Evolutionary conservation across 2,329 filamentous ascomycete species (phyloP).

Genomic region (Fusarium sp.): DNA sequence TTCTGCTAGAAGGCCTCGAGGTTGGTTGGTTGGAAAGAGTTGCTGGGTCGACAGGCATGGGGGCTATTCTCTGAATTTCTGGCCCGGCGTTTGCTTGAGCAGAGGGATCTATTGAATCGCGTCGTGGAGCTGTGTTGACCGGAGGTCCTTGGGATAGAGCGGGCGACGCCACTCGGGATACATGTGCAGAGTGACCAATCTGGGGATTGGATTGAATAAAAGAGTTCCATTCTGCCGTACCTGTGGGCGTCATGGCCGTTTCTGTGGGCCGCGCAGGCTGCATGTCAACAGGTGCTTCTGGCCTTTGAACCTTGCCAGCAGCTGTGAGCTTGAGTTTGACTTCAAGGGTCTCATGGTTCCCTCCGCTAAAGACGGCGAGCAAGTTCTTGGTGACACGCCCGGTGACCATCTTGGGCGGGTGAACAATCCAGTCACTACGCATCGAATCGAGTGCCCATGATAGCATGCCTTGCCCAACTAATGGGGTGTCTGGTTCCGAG

Average conservation of each 20-base stretch:
- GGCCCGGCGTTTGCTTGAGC: slow-evolving; percentile 39
- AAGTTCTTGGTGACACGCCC: slow-evolving; percentile 90
- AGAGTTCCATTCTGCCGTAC: slow-evolving; percentile 80
- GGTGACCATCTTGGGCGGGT: slow-evolving; percentile 80
- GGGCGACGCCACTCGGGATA: slow-evolving; percentile 52
- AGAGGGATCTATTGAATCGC: slow-evolving; percentile 45
- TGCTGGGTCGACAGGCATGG: slow-evolving; percentile 47
- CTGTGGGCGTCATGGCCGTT: slow-evolving; percentile 61
- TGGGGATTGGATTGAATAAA: slow-evolving; percentile 78
- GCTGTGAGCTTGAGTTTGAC: slow-evolving; percentile 89
- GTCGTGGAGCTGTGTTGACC: slow-evolving; percentile 29
- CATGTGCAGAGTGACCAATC: slow-evolving; percentile 53
- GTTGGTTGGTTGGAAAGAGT: slow-evolving; percentile 46
- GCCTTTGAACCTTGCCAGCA: slow-evolving; percentile 68
- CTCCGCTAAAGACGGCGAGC: slow-evolving; percentile 84
- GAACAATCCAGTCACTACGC: slow-evolving; percentile 54
- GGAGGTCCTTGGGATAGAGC: slow-evolving; percentile 51
- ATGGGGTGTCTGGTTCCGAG: slow-evolving; percentile 90
- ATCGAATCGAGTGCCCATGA: slow-evolving; percentile 77
- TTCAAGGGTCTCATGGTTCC: slow-evolving; percentile 87
- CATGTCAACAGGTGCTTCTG: slow-evolving; percentile 43
- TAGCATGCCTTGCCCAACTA: slow-evolving; percentile 95
- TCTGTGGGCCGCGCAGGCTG: slow-evolving; percentile 45
- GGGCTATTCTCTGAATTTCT: slow-evolving; percentile 52
- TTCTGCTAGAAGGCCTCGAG: slow-evolving; percentile 70